Percentiles rank a stretch among this genome's conserved stretches.
phyloP scores from a whole-genome alignment of 106 monocot species.

The Dendrobium nobile region DNA sequence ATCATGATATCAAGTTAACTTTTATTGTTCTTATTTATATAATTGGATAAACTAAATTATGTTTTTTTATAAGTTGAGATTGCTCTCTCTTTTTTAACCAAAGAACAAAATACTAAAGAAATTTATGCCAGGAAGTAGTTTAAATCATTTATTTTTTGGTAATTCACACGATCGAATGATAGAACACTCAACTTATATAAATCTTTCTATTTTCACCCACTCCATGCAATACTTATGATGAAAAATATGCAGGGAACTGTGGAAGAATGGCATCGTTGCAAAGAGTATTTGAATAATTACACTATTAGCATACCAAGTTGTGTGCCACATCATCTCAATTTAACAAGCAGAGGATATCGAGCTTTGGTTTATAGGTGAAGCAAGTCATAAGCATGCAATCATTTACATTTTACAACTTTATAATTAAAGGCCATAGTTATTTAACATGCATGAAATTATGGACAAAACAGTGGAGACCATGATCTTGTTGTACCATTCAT shows the following conservation, averaged over 20 bases:
- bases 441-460: neutral
- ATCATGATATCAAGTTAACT: no score
- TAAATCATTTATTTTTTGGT: no score
- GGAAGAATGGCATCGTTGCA: neutral
- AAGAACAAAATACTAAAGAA: no score
- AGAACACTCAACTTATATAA: no score
- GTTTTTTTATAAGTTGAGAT: no score
- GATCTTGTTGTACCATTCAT: slow-evolving; percentile 2
- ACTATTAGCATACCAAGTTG: neutral
- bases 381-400: neutral
- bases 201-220: no score
- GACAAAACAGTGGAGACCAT: slow-evolving; percentile 9
- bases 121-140: no score
- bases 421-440: neutral
- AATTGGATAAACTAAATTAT: no score
- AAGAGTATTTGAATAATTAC: neutral
- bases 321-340: slow-evolving; percentile 7
- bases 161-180: no score
- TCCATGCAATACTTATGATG: no score
- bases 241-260: neutral
- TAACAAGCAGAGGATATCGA: slow-evolving; percentile 13
- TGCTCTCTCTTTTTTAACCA: no score
- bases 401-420: neutral
- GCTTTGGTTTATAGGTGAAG: slow-evolving; percentile 15
- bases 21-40: no score